Base-by-base conservation (phyloP, 148 eudicot genomes). In the Rhododendron vialii region DNA sequence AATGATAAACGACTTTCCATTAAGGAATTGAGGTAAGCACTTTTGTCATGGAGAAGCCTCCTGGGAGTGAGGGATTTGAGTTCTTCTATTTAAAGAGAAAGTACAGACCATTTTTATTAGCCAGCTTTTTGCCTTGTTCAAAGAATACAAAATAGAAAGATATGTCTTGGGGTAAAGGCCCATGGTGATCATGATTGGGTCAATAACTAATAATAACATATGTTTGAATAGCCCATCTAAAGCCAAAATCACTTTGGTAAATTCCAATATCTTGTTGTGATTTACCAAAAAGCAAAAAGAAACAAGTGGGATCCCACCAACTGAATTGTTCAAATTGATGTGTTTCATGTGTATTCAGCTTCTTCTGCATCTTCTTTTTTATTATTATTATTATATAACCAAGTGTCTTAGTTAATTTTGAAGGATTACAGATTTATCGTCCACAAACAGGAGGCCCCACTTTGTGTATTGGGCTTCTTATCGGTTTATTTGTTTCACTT, bases 1-100 rank as follows among this genome's bases (percentile, higher is more conserved):
- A 86, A 87, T 90, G 89, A 90, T 89, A 89, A 80, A 69, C 85
- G 86, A 90, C 92, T 89, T 90, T 90, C 82, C 76, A 88, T 78
- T 85, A 84, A 79, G 89, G 83, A 87, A 87, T 84, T 83, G 79
- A 86, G 85, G 82, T 81, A 75, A 55, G 51, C 61, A 81, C 93
- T 92, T 92, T 92, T 90, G 93, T 92, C 41, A 89, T 28, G 86
- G 85, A 81, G 88, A 90, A 90, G 93, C 86, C 87, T 90, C 92
- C 93, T 87, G 78, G 88, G 91, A 92, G 90, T 90, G 83, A 89
- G 93, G 89, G 90, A 85, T 89, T 90, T 86, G 65, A 45, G 71
- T 53, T 74, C 28, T 80, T 74, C 28, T 80, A 86, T 86, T 84
- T 87, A 86, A 77, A 78, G 76, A 78, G 76, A 76, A 61, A 14